Evolutionary conservation across 2,329 filamentous ascomycete species (phyloP), one percentile per base, ranked within the genome.

Genomic region (Penicillium thymicola): DNA sequence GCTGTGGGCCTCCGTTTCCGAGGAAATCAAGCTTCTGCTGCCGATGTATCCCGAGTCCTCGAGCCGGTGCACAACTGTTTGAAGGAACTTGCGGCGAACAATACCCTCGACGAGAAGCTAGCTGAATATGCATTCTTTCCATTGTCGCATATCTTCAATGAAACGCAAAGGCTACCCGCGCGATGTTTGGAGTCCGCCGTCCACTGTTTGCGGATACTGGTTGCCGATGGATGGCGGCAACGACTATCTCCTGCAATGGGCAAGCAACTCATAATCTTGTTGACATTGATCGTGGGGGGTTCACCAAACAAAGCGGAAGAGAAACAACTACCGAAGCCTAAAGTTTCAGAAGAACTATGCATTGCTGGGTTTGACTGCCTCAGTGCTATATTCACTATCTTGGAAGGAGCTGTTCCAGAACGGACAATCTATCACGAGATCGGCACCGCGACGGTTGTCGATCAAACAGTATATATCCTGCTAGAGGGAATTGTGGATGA

Each of bases 71-170:
- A 74, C 46, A 51, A 60, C 21, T 67, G 69, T 2, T 64, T 81
- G 11, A 62, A 70, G 8, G 70, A 71, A 16, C 71, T 85, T 16
- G 65, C 69, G 23, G 67, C 66, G 8, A 71, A 76, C 36, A 67
- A 73, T 60, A 65, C 70, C 1, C 70, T 97, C 18, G 90, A 97
- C 71, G 82, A 87, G 51, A 93, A 92, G 71, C 78, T 97, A 18
- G 91, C 92, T 14, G 92, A 97, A 77, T 99, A 97, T 79, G 83
- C 89, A 68, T 97, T 97, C 78, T 96, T 97, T 60, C 94, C 94
- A 0, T 79, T 99, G 0, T 92, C 90, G 0, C 89, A 94, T 65
- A 85, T 97, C 38, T 87, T 99, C 66, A 87, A 90, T 57, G 83
- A 86, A 60, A 88, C 90, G 63, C 84, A 89, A 60, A 80, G 82